phyloP scores from a whole-genome alignment of 768 basidiomycete species.

The Mycena pura region DNA sequence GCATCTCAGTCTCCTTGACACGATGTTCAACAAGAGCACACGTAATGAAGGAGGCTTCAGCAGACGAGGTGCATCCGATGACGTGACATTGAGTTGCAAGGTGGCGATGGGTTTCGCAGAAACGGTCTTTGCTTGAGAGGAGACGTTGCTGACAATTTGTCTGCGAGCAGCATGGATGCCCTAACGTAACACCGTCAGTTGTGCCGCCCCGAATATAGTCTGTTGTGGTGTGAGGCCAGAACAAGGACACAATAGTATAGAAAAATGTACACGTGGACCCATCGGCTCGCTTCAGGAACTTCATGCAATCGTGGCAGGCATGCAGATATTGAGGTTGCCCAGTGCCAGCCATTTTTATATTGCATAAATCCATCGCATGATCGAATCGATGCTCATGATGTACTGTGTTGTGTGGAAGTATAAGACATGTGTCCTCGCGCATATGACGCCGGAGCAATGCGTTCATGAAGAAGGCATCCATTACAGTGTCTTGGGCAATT shows the following conservation, averaged over 20 bases:
- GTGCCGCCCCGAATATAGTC: constrained; percentile 23
- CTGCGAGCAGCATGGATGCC: constrained; percentile 32
- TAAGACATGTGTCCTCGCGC: not conserved
- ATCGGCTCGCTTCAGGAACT: not conserved
- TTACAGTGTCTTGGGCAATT: too few relatives aligned
- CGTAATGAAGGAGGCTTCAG: not conserved
- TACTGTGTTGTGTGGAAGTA: constrained; percentile 7
- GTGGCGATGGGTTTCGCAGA: constrained; percentile 17
- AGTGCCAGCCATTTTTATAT: constrained; percentile 11
- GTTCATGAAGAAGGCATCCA: constrained; percentile 9
- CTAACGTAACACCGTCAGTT: constrained; percentile 35
- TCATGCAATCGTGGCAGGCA: constrained; percentile 8
- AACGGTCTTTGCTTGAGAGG: constrained; percentile 12
- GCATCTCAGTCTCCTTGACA: not conserved
- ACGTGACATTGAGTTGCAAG: constrained; percentile 9
- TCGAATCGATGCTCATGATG: not conserved
- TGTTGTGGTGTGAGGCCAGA: not conserved
- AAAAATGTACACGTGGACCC: not conserved
- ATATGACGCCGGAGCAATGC: not conserved
- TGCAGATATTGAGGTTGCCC: constrained; percentile 13
- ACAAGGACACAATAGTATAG: too few relatives aligned
- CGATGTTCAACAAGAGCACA: not conserved
- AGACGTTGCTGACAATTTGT: constrained; percentile 19
- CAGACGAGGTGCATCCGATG: not conserved
- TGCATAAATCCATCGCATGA: not conserved